A percentile compares a stretch with the other conserved stretches of the same genome.
Conservation (phyloP, 495 filamentous ascomycete genomes). For the Delitschia confertaspora region DNA sequence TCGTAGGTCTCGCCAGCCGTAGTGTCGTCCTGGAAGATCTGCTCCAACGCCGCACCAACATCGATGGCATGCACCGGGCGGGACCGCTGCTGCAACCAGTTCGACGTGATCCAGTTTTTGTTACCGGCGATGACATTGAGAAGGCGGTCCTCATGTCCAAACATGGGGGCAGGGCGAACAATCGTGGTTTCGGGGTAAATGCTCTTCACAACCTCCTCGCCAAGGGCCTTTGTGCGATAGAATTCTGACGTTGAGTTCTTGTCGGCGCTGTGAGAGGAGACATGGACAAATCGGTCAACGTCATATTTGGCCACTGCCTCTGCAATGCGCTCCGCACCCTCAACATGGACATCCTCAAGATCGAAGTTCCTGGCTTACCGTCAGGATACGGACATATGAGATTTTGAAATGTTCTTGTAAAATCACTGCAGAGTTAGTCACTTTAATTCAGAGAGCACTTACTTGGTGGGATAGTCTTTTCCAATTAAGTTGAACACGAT, state of each 20-base stretch:
- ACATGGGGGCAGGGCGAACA: slow-evolving; percentile 87
- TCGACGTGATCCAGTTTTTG: slow-evolving; percentile 75
- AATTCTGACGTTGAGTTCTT: slow-evolving; percentile 73
- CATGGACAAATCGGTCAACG: slow-evolving; percentile 91
- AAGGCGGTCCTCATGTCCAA: slow-evolving; percentile 88
- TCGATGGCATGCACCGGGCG: slow-evolving; percentile 79
- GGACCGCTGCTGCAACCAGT: slow-evolving; percentile 84
- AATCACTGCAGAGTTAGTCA: too few species aligned
- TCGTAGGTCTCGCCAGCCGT: slow-evolving; percentile 88
- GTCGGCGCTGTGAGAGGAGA: slow-evolving; percentile 89
- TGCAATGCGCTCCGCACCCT: slow-evolving; percentile 88
- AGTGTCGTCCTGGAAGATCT: slow-evolving; percentile 79
- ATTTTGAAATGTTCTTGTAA: background rate
- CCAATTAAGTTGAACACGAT: slow-evolving; percentile 95
- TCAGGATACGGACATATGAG: slow-evolving; percentile 4
- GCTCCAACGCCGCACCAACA: slow-evolving; percentile 77
- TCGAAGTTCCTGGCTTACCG: slow-evolving; percentile 69
- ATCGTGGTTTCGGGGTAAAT: slow-evolving; percentile 99
- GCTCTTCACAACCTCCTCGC: slow-evolving; percentile 71
- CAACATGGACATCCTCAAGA: slow-evolving; percentile 85
- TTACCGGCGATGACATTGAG: slow-evolving; percentile 74
- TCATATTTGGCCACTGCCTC: slow-evolving; percentile 98
- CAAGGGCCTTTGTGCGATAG: slow-evolving; percentile 77
- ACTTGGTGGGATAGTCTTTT: slow-evolving; percentile 94
- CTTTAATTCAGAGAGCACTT: too few species aligned